These are phyloP conservation scores for Boletus huronensis DNA, from an alignment of 768 basidiomycete genomes.

Conservation along the genomic window DNA sequence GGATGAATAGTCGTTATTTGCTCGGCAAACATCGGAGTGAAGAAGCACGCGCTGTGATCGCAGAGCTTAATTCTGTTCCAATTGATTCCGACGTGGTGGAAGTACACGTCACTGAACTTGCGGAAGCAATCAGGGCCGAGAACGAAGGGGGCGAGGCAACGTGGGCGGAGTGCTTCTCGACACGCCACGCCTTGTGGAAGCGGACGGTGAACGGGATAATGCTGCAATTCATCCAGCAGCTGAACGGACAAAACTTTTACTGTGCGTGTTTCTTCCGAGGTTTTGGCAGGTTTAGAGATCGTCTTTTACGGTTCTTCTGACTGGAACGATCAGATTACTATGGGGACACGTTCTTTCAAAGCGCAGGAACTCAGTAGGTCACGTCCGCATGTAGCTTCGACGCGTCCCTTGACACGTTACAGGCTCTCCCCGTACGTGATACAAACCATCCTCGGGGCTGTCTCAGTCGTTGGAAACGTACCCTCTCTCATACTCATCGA, in stretches of 20 bases:
- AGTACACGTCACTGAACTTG: conserved; percentile 11
- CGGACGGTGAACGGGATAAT: conserved; percentile 17
- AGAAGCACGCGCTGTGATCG: conserved; percentile 12
- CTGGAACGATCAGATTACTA: conserved; percentile 9
- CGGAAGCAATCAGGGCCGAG: conserved; percentile 15
- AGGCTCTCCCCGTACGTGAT: conserved; percentile 67
- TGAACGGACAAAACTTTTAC: conserved; percentile 18
- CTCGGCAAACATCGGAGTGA: background rate
- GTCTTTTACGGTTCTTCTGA: background rate
- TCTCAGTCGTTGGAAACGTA: conserved; percentile 68
- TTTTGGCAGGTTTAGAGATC: background rate
- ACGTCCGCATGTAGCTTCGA: background rate
- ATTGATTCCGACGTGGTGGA: conserved; percentile 12
- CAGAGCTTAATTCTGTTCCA: conserved; percentile 13
- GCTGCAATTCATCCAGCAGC: conserved; percentile 15
- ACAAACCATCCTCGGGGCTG: conserved; percentile 68
- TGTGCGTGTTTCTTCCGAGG: conserved; percentile 3
- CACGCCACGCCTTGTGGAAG: conserved; percentile 16
- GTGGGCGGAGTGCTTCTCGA: conserved; percentile 15
- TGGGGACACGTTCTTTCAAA: conserved; percentile 34
- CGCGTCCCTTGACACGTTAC: background rate
- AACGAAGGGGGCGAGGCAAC: conserved; percentile 16
- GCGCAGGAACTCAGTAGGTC: conserved; percentile 58
- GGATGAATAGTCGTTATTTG: conserved; percentile 9
- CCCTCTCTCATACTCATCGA: conserved; percentile 71